Conservation (phyloP, 176 grass and related monocot genomes). For the Eleusine indica region DNA sequence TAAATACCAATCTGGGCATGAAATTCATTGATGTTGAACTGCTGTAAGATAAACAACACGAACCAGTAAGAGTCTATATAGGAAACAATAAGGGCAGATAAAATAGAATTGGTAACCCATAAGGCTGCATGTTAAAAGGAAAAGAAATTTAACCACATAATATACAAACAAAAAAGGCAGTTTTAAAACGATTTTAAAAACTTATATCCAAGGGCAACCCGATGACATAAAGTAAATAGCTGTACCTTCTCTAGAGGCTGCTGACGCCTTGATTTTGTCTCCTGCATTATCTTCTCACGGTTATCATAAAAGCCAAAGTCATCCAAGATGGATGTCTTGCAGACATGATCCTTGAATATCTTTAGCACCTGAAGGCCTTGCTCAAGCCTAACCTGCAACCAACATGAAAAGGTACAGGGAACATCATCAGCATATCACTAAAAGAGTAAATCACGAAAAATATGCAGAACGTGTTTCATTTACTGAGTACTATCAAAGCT, state of each 20-base stretch:
- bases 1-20: too few relatives aligned
- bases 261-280: conserved; percentile 64
- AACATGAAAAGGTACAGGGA: not conserved
- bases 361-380: conserved; percentile 76
- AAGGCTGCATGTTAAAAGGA: too few relatives aligned
- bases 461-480: not conserved
- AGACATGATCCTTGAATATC: conserved; percentile 77
- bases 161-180: too few relatives aligned
- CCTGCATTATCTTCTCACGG: conserved; percentile 76
- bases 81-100: too few relatives aligned
- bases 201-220: too few relatives aligned
- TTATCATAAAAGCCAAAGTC: conserved; percentile 80
- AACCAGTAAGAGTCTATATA: too few relatives aligned
- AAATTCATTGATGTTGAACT: not conserved
- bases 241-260: conserved; percentile 60
- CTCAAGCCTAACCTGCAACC: conserved; percentile 82
- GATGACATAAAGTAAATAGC: too few relatives aligned
- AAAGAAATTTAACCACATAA: too few relatives aligned
- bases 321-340: conserved; percentile 80
- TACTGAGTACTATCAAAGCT: not conserved
- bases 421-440: not conserved
- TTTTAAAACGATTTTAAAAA: too few relatives aligned
- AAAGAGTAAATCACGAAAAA: not conserved
- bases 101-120: too few relatives aligned
- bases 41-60: not conserved